Percentiles rank a stretch among this genome's conserved stretches.
Evolutionary conservation across 2,329 filamentous ascomycete genomes (phyloP).

Genomic region (Paradendryphiella salina): DNA sequence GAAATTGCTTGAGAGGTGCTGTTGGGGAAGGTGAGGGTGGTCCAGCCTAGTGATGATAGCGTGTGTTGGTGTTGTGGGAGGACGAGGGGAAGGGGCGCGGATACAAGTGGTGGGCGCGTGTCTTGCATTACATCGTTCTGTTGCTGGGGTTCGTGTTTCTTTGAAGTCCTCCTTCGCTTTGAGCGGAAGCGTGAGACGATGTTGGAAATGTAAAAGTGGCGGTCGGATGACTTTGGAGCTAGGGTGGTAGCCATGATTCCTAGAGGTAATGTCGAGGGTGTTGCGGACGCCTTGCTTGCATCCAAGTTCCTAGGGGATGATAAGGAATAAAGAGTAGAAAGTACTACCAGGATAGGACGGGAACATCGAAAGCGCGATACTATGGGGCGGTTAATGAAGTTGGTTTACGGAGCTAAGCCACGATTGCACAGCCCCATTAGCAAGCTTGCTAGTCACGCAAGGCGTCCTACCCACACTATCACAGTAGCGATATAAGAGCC

Average conservation of each 20-base stretch:
- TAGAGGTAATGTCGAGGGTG: neutral
- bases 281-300: neutral
- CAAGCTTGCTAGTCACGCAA: slow-evolving; percentile 7
- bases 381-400: slow-evolving; percentile 7
- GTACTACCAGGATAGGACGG: neutral
- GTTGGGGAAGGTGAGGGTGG: slow-evolving; percentile 40
- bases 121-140: slow-evolving; percentile 10
- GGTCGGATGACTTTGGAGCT: slow-evolving; percentile 17
- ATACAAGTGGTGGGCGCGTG: slow-evolving; percentile 26
- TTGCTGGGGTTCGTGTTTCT: neutral
- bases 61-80: slow-evolving; percentile 38
- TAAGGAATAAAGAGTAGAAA: neutral
- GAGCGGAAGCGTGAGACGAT: slow-evolving; percentile 35
- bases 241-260: slow-evolving; percentile 26
- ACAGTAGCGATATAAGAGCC: neutral
- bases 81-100: slow-evolving; percentile 37
- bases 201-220: slow-evolving; percentile 34
- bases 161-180: slow-evolving; percentile 15
- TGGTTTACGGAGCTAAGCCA: slow-evolving; percentile 21
- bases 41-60: slow-evolving; percentile 43
- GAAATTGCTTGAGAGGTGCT: neutral
- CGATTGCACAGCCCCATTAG: slow-evolving; percentile 27
- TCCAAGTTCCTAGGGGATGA: no score
- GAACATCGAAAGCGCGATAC: neutral
- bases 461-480: slow-evolving; percentile 1